Evolutionary conservation across 768 basidiomycete species (phyloP).

Genomic region (Mycena galericulata): DNA sequence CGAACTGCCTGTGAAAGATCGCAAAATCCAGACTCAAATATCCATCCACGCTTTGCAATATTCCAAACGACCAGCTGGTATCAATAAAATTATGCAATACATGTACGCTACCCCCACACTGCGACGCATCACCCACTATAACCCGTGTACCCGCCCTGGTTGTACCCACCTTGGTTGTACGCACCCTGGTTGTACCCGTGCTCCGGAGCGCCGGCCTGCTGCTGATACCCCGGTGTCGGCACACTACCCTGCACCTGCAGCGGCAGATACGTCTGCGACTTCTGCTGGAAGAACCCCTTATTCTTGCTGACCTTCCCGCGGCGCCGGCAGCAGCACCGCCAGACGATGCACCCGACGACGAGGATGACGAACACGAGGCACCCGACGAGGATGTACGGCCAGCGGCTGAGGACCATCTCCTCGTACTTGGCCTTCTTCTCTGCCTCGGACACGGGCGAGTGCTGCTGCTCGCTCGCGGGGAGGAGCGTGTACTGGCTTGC

Average conservation of each 20-base stretch:
- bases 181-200: background rate
- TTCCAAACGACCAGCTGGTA: too few relatives aligned
- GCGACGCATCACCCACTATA: background rate
- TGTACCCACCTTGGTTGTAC: background rate
- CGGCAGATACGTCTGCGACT: conserved; percentile 33
- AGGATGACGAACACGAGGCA: conserved; percentile 64
- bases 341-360: conserved; percentile 55
- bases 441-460: conserved; percentile 55
- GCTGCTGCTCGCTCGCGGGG: conserved; percentile 53
- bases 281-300: conserved; percentile 32
- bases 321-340: conserved; percentile 61
- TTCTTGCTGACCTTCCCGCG: conserved; percentile 15
- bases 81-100: conserved; percentile 22
- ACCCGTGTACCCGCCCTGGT: background rate
- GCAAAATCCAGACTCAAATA: too few relatives aligned
- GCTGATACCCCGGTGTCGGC: background rate
- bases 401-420: conserved; percentile 74
- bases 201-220: background rate
- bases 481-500: conserved; percentile 56
- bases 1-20: too few relatives aligned
- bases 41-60: too few relatives aligned
- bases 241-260: conserved; percentile 28
- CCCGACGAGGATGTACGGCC: conserved; percentile 76
- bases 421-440: conserved; percentile 78
- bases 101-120: conserved; percentile 10